Evolutionary conservation across 1,139 yeast species (phyloP), one percentile per base, ranked within the genome.

Genomic region (Entelexis paramagnoliae): DNA sequence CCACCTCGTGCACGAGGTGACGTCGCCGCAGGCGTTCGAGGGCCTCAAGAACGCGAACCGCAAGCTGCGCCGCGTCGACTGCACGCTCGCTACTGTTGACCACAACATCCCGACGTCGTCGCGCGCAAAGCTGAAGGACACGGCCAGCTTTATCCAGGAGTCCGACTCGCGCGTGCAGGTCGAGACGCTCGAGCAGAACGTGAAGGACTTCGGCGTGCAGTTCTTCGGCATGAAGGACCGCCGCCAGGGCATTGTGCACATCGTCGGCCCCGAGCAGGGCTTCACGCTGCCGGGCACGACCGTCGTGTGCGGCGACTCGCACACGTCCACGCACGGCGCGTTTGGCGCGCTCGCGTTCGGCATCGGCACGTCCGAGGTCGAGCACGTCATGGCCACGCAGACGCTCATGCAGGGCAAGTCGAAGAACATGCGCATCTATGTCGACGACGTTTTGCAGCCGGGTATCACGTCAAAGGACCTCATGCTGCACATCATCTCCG

Each of bases 211-310:
- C 63, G 91, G 79, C 60, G 82, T 91, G 42, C 82, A 95, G 17
- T 91, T 83, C 66, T 89, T 91, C 60, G 98, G 98, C 59, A 85
- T 91, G 93, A 77, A 80, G 52, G 97, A 91, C 70, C 76, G 76
- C 58, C 81, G 97, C 70, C 98, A 91, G 71, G 98, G 98, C 63
- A 91, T 91, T 66, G 98, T 91, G 53, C 98, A 91, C 68, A 87
- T 91, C 61, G 95, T 91, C 55, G 98, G 98, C 42, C 98, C 98
- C 35, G 98, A 91, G 70, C 97, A 91, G 71, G 98, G 97, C 45
- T 91, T 91, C 72, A 91, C 98, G 32, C 75, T 91, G 52, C 98
- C 98, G 28, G 98, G 98, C 63, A 87, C 97, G 52, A 91, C 98
- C 4, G 96, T 91, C 41, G 98, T 91, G 48, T 91, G 98, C 72